Evolutionary conservation across 306 rosid genomes (phyloP).

Genomic region (Lupinus albus): DNA sequence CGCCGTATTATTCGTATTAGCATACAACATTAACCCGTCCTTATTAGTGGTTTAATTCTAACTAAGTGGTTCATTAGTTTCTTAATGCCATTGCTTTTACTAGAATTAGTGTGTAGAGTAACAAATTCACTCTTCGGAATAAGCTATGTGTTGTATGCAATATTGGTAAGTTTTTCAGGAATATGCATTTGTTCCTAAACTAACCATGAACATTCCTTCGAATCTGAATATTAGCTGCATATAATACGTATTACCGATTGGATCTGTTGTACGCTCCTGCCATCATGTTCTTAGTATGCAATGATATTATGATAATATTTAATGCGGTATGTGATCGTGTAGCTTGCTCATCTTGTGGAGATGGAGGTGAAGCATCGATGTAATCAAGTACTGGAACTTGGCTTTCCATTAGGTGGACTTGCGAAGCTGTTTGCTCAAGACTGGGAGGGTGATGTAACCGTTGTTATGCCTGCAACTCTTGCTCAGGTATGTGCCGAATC

Average conservation of each 20-base stretch:
- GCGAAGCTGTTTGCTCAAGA: constrained; percentile 97
- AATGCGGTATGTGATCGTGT: constrained; percentile 40
- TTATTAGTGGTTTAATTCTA: constrained; percentile 9
- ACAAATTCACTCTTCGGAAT: constrained; percentile 2
- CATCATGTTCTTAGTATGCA: constrained; percentile 14
- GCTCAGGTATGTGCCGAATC: constrained; percentile 64
- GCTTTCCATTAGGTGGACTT: constrained; percentile 88
- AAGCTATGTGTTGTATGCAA: constrained; percentile 9
- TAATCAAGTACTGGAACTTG: constrained; percentile 81
- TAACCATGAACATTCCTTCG: constrained; percentile 6
- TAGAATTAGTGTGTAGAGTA: neutral
- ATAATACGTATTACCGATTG: constrained; percentile 9
- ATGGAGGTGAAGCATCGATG: constrained; percentile 99
- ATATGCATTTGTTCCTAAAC: constrained; percentile 23
- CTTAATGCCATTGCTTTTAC: constrained; percentile 8
- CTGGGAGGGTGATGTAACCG: constrained; percentile 98
- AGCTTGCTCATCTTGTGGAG: constrained; percentile 97
- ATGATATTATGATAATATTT: constrained; percentile 25
- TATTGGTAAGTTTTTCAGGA: constrained; percentile 28
- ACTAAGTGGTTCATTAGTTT: constrained; percentile 8
- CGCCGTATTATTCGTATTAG: constrained; percentile 4
- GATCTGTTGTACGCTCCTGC: constrained; percentile 24
- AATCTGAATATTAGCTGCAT: constrained; percentile 27
- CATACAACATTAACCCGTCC: neutral
- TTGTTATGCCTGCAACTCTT: constrained; percentile 97